Evolutionary conservation across 2,329 filamentous ascomycete species (phyloP).

Genomic region (Emergomyces orientalis): DNA sequence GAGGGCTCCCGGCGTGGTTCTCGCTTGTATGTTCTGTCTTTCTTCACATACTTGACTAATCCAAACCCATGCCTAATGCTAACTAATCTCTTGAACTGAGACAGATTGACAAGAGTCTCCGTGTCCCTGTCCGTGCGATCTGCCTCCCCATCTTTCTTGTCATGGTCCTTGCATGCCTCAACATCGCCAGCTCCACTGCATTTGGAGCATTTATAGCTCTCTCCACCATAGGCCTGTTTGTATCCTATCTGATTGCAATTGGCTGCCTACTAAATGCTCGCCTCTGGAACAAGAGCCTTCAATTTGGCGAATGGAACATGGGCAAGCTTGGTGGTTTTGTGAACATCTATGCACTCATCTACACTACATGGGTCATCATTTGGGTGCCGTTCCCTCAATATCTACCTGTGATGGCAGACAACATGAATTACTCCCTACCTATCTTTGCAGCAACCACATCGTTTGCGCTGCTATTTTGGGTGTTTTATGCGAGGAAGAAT

Average conservation of each 20-base stretch:
- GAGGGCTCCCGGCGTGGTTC: constrained; percentile 37
- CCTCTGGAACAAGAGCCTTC: constrained; percentile 15
- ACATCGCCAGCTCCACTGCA: constrained; percentile 27
- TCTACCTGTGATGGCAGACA: constrained; percentile 27
- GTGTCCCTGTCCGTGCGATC: constrained; percentile 32
- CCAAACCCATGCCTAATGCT: no score
- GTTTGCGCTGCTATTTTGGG: constrained; percentile 12
- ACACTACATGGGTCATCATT: constrained; percentile 24
- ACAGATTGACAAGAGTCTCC: constrained; percentile 25
- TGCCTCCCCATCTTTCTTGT: constrained; percentile 26
- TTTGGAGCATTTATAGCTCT: constrained; percentile 34
- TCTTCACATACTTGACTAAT: background rate
- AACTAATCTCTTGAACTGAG: constrained; percentile 12
- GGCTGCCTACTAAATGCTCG: constrained; percentile 27
- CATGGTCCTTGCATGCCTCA: constrained; percentile 30
- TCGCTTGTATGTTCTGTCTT: constrained; percentile 18
- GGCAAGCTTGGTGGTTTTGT: constrained; percentile 23
- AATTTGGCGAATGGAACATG: constrained; percentile 26
- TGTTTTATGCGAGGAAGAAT: constrained; percentile 12
- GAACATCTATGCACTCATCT: constrained; percentile 30
- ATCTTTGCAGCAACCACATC: constrained; percentile 19
- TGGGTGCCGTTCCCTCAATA: constrained; percentile 28
- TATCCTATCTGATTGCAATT: constrained; percentile 36
- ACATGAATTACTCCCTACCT: constrained; percentile 33
- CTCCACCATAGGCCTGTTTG: constrained; percentile 30